phyloP scores from a whole-genome alignment of 371 early-diverging fungal genomes.

The Mucor piriformis region DNA sequence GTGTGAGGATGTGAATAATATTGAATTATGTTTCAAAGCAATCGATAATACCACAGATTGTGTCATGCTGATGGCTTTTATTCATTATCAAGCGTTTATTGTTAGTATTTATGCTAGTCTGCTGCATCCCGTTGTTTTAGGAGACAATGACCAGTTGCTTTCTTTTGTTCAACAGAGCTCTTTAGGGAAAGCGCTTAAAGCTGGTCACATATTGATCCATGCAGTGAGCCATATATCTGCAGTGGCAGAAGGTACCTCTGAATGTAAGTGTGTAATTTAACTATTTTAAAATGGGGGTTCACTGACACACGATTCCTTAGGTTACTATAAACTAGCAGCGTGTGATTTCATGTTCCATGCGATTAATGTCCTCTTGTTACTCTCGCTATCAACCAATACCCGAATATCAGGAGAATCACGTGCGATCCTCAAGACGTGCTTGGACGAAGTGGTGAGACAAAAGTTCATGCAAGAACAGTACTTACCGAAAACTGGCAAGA shows the following conservation, averaged over 20 bases:
- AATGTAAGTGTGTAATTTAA: slow-evolving; percentile 7
- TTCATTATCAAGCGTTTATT: slow-evolving; percentile 3
- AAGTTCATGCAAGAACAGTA: not conserved
- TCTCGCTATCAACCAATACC: not conserved
- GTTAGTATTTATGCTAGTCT: slow-evolving; percentile 10
- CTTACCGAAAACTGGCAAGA: not conserved
- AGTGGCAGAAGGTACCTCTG: not conserved
- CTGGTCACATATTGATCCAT: slow-evolving; percentile 7
- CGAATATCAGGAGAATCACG: slow-evolving; percentile 9
- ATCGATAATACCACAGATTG: slow-evolving; percentile 4
- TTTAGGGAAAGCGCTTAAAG: not conserved
- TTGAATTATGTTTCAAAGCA: not conserved
- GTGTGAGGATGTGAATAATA: slow-evolving; percentile 5
- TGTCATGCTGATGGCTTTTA: slow-evolving; percentile 4
- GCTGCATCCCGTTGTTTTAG: slow-evolving; percentile 14
- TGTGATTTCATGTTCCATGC: slow-evolving; percentile 5
- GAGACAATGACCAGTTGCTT: slow-evolving; percentile 4
- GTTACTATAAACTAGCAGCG: slow-evolving; percentile 1
- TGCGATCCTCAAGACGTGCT: not conserved
- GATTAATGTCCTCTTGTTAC: slow-evolving; percentile 9
- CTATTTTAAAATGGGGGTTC: too few relatives aligned
- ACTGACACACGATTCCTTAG: too few relatives aligned
- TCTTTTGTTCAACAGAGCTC: slow-evolving; percentile 11
- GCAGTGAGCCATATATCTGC: not conserved
- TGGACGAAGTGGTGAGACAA: not conserved